phyloP scores from a whole-genome alignment of 2,329 filamentous ascomycete genomes.

The Paecilomyces formosus region DNA sequence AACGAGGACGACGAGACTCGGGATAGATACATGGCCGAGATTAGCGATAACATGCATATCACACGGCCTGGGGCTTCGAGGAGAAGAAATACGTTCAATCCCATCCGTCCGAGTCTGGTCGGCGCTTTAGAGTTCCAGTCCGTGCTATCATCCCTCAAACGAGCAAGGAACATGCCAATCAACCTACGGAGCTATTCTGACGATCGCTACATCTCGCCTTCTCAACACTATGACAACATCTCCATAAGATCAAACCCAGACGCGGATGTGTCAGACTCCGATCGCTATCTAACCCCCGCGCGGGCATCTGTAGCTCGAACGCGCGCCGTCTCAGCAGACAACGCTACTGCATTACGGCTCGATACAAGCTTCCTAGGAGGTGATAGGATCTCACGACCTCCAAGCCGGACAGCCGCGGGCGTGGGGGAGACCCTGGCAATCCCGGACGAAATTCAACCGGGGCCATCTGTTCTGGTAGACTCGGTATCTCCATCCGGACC shows the following conservation, averaged over 20 bases:
- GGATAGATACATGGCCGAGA: slow-evolving; percentile 63
- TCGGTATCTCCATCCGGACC: slow-evolving; percentile 27
- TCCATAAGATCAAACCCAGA: slow-evolving; percentile 42
- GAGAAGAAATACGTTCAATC: slow-evolving; percentile 66
- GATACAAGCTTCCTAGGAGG: slow-evolving; percentile 30
- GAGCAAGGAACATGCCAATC: slow-evolving; percentile 68
- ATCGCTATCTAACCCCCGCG: slow-evolving; percentile 17
- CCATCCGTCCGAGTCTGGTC: slow-evolving; percentile 86
- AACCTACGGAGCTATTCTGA: slow-evolving; percentile 63
- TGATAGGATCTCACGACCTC: slow-evolving; percentile 12
- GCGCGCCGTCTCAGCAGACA: slow-evolving; percentile 55
- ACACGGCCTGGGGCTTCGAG: slow-evolving; percentile 59
- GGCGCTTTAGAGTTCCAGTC: slow-evolving; percentile 91
- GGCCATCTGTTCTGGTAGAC: slow-evolving; percentile 15
- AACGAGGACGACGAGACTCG: slow-evolving; percentile 49
- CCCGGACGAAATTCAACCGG: slow-evolving; percentile 8
- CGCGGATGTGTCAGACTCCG: slow-evolving; percentile 15
- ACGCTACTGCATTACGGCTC: slow-evolving; percentile 41
- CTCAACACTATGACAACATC: slow-evolving; percentile 40
- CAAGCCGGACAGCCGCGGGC: slow-evolving; percentile 33
- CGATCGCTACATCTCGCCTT: slow-evolving; percentile 43
- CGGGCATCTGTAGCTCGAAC: slow-evolving; percentile 22
- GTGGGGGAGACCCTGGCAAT: slow-evolving; percentile 17
- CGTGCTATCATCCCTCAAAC: slow-evolving; percentile 77
- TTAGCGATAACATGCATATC: slow-evolving; percentile 89